Conservation (phyloP, 192 early-diverging fungal genomes). For the Pecoramyces ruminantium region DNA sequence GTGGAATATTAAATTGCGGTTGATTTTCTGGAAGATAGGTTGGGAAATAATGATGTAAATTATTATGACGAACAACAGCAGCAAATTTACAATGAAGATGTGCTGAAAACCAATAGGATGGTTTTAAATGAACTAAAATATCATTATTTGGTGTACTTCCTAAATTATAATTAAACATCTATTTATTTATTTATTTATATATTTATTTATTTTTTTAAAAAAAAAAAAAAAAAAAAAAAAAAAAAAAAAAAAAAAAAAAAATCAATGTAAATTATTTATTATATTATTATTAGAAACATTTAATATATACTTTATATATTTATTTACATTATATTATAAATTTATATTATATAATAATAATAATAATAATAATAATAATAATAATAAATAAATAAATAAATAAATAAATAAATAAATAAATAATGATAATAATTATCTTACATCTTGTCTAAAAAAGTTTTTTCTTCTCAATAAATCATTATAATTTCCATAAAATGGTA, state of each 20-base stretch:
- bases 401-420: too few relatives aligned
- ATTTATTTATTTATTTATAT: neutral
- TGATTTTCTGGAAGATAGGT: conserved; percentile 6
- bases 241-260: too few relatives aligned
- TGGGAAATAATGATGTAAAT: neutral
- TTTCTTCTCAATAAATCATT: neutral
- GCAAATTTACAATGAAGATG: conserved; percentile 87
- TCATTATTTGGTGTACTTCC: conserved; percentile 58
- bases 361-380: neutral
- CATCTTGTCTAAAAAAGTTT: neutral
- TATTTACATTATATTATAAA: too few relatives aligned
- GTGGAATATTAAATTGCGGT: conserved; percentile 1
- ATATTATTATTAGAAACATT: too few relatives aligned
- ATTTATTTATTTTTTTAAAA: too few relatives aligned
- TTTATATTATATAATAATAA: too few relatives aligned
- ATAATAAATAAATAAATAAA: neutral
- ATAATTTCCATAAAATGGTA: neutral
- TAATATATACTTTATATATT: too few relatives aligned
- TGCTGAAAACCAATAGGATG: conserved; percentile 84
- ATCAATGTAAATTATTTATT: too few relatives aligned
- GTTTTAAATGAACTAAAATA: conserved; percentile 56
- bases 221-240: too few relatives aligned
- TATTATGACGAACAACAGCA: conserved; percentile 37
- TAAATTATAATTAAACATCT: conserved; percentile 50
- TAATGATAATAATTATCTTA: neutral